These are phyloP conservation scores for Salisapilia sapeloensis DNA, from an alignment of 352 stramenopile genomes.

Conservation along the genomic window DNA sequence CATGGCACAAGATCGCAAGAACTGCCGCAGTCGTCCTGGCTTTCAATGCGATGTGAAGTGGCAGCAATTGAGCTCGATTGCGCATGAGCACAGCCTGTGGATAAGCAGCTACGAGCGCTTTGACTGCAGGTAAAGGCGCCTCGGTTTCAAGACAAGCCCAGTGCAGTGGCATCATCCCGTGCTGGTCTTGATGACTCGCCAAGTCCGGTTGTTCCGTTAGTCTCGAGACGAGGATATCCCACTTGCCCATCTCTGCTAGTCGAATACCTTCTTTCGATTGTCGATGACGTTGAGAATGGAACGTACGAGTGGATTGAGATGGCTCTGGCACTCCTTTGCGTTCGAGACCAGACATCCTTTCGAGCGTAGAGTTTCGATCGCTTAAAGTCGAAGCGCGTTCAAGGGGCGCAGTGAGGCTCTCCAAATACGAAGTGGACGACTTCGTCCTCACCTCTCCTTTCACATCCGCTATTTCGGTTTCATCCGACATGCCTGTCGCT, in stretches of 20 bases:
- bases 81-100: slow-evolving; percentile 55
- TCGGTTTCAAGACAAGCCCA: slow-evolving; percentile 75
- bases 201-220: slow-evolving; percentile 38
- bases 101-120: slow-evolving; percentile 48
- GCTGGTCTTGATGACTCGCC: slow-evolving; percentile 63
- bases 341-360: too few species aligned
- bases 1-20: slow-evolving; percentile 37
- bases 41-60: slow-evolving; percentile 69
- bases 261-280: slow-evolving; percentile 74
- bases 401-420: too few species aligned
- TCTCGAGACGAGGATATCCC: slow-evolving; percentile 37
- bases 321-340: too few species aligned
- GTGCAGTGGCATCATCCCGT: slow-evolving; percentile 72
- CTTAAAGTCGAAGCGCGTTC: too few species aligned
- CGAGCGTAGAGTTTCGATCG: too few species aligned
- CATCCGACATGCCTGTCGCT: too few species aligned
- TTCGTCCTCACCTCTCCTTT: too few species aligned
- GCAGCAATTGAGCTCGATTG: slow-evolving; percentile 72
- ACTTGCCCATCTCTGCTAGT: slow-evolving; percentile 69
- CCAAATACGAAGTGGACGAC: too few species aligned
- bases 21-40: slow-evolving; percentile 26
- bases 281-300: too few species aligned
- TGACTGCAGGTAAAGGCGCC: slow-evolving; percentile 34
- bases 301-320: too few species aligned
- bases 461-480: too few species aligned